A percentile compares a stretch with the other conserved stretches of the same genome.
Evolutionary conservation across 768 basidiomycete genomes (phyloP).

Genomic region (Jaapia argillacea): DNA sequence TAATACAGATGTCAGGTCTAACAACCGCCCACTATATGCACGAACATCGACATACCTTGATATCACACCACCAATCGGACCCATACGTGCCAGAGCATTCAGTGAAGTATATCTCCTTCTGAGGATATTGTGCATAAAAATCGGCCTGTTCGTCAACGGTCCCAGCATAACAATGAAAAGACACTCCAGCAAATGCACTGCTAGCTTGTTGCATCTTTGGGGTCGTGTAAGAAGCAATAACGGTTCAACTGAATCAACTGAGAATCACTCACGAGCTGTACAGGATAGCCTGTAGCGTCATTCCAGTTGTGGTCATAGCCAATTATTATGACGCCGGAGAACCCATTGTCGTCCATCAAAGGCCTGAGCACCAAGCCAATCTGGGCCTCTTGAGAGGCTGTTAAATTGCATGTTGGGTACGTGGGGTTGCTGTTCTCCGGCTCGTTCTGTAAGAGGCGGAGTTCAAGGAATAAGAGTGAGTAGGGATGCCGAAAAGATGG

Average conservation of each 20-base stretch:
- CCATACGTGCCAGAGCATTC: constrained; percentile 62
- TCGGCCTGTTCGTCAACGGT: constrained; percentile 38
- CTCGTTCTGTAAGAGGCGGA: constrained; percentile 38
- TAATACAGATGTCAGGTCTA: too few relatives aligned
- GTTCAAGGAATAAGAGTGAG: neutral
- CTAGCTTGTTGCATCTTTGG: constrained; percentile 45
- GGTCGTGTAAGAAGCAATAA: constrained; percentile 1
- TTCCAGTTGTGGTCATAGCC: constrained; percentile 74
- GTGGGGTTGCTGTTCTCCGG: constrained; percentile 49
- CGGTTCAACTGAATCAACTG: too few relatives aligned
- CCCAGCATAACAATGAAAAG: constrained; percentile 68
- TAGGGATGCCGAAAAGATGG: too few relatives aligned
- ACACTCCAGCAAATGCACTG: constrained; percentile 49
- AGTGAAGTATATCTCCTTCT: constrained; percentile 45
- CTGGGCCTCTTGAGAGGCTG: constrained; percentile 43
- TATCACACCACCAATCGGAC: constrained; percentile 72
- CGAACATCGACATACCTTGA: constrained; percentile 41
- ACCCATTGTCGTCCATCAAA: constrained; percentile 53
- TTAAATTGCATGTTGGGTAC: constrained; percentile 56
- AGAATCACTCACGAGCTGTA: constrained; percentile 32
- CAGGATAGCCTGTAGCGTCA: constrained; percentile 52
- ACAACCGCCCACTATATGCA: too few relatives aligned
- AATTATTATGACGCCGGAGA: constrained; percentile 48
- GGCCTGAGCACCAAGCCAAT: constrained; percentile 46
- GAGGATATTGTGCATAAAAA: constrained; percentile 46